phyloP scores from a whole-genome alignment of 2,329 filamentous ascomycete species.

The Zasmidium angulare region DNA sequence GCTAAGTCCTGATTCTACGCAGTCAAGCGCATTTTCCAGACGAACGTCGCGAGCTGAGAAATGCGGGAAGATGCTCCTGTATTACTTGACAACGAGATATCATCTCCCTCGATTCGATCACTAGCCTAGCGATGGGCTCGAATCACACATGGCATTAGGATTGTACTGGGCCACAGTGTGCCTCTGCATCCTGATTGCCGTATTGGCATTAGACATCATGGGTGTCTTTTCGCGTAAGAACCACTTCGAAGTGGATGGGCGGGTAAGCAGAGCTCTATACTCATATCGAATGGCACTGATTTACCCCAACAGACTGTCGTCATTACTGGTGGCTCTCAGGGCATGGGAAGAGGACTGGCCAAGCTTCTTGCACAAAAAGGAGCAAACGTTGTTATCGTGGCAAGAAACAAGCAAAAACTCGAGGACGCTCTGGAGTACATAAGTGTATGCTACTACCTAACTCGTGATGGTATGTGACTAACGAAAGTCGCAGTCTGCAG shows the following conservation, averaged over 20 bases:
- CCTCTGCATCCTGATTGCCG: slow-evolving; percentile 37
- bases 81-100: background rate
- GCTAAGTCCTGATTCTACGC: background rate
- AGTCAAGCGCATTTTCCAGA: background rate
- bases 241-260: slow-evolving; percentile 80
- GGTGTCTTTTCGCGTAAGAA: slow-evolving; percentile 68
- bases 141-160: slow-evolving; percentile 36
- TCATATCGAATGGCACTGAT: too few species aligned
- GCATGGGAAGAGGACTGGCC: slow-evolving; percentile 79
- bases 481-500: slow-evolving; percentile 56
- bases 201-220: slow-evolving; percentile 56
- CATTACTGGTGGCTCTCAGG: slow-evolving; percentile 88
- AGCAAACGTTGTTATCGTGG: slow-evolving; percentile 81
- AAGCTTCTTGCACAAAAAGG: slow-evolving; percentile 76
- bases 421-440: slow-evolving; percentile 66
- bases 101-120: background rate
- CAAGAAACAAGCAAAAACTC: slow-evolving; percentile 74
- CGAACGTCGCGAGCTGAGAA: background rate
- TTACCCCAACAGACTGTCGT: slow-evolving; percentile 73
- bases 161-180: slow-evolving; percentile 37
- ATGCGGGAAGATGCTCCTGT: too few species aligned
- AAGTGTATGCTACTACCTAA: slow-evolving; percentile 47
- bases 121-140: background rate
- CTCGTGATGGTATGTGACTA: background rate
- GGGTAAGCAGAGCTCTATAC: slow-evolving; percentile 55